Evolutionary conservation across 2,329 filamentous ascomycete species (phyloP).

Genomic region (Albophoma yamanashiensis): DNA sequence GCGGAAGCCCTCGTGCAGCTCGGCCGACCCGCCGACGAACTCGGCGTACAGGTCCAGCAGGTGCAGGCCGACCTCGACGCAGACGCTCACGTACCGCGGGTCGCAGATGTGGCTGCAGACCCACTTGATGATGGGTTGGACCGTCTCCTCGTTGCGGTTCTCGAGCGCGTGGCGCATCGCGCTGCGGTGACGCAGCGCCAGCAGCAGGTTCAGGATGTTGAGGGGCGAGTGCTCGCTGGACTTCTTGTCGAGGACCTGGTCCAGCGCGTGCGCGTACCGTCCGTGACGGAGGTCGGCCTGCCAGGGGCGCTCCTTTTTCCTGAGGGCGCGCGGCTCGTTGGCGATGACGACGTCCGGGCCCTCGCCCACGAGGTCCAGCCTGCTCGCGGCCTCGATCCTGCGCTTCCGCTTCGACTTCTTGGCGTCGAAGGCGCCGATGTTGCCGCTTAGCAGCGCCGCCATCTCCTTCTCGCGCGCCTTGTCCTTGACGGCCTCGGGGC

Average conservation of each 20-base stretch:
- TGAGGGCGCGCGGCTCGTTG: slow-evolving; percentile 41
- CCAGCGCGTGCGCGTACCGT: slow-evolving; percentile 66
- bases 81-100: slow-evolving; percentile 69
- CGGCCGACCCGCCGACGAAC: slow-evolving; percentile 61
- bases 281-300: slow-evolving; percentile 72
- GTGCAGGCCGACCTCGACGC: slow-evolving; percentile 72
- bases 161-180: slow-evolving; percentile 73
- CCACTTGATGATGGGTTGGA: slow-evolving; percentile 80
- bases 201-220: slow-evolving; percentile 64
- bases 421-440: slow-evolving; percentile 66
- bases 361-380: slow-evolving; percentile 75
- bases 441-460: slow-evolving; percentile 69
- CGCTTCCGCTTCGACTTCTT: slow-evolving; percentile 60
- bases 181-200: slow-evolving; percentile 77
- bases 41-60: slow-evolving; percentile 82
- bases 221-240: slow-evolving; percentile 46
- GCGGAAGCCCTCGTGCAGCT: slow-evolving; percentile 61
- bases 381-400: slow-evolving; percentile 29
- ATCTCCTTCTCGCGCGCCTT: slow-evolving; percentile 74
- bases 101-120: slow-evolving; percentile 70
- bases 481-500: slow-evolving; percentile 66
- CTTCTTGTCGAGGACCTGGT: slow-evolving; percentile 56
- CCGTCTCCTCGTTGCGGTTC: slow-evolving; percentile 67
- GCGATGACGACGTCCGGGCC: slow-evolving; percentile 83
- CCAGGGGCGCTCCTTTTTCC: slow-evolving; percentile 62